Base-by-base conservation (phyloP, 2,329 filamentous ascomycete species). In the Colletotrichum noveboracense region DNA sequence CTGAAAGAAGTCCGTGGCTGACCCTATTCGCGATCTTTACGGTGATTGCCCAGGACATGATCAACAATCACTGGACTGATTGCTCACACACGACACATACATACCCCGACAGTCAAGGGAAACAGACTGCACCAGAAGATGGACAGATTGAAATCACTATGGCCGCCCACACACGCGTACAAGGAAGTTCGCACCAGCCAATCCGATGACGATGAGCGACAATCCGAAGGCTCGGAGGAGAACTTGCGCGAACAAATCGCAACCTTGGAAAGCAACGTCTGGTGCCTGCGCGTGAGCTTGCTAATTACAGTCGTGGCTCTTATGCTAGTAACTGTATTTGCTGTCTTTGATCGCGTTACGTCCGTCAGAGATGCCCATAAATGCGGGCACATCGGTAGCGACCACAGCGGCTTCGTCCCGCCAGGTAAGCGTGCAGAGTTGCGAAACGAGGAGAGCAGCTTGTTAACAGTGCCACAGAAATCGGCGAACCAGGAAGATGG, bases 231-330 rank as follows among this genome's bases (percentile, higher is more conserved):
- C 3, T 26, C 56, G n/a, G 70, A 74, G 21, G 71, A 74, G 21
- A 58, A 28, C 16, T 10, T 74, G 43, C 71, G 43, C 5, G 66
- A 55, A 26, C 65, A 70, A 8, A 68, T 70, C 3, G 56, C 58
- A 4, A 32, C 34, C 3, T 14, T 74, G 32, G 32, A 74, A 28
- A 48, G 71, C 58, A 74, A 65, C n/a, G 5, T 69, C 1, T 70
- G 71, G 71, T 74, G 71, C n/a, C 71, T 74, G 1, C 71, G 71
- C 7, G 21, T 64, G n/a, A 74, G 66, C 32, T 28, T 74, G 14
- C 43, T 70, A 4, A 70, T 74, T 0, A 74, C 58, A 8, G 48
- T 58, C 7, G 26, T 48, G 12, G 43, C 71, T 4, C 32, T 74
- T 2, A 9, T 65, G 9, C 32, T 74, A 4, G 58, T 70, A 3